Evolutionary conservation across 768 basidiomycete species (phyloP), one percentile per base, ranked within the genome.

Genomic region (Calocybe cyanea): DNA sequence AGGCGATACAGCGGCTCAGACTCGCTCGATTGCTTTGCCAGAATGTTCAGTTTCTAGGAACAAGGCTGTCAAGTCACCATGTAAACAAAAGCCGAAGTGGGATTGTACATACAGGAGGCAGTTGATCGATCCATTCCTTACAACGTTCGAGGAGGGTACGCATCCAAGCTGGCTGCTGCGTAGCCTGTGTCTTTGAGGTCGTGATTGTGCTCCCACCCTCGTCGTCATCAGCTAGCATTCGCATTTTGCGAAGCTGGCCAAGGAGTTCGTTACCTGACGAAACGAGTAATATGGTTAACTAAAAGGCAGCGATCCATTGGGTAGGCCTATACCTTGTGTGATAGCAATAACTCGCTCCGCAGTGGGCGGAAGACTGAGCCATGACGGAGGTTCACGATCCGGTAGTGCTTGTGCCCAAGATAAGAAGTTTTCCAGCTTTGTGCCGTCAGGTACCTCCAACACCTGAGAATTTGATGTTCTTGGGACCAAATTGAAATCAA

Each of bases 81-180:
- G n/a, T n/a, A n/a, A 42, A 60, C 31, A 63, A 28, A 35, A 49
- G 25, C 4, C 36, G 17, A 41, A 19, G 41, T 15, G 41, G 20
- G 41, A 24, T 9, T 17, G 31, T 43, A 61, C 82, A 57, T 57
- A 92, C 93, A 34, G 75, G 64, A 30, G 94, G 95, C 3, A 98
- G 63, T 41, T 79, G 73, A 2, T 67, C 68, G 40, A 93, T 75
- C 92, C 93, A 95, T 60, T 90, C 88, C 32, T 78, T 73, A 60
- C 92, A 90, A 32, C 90, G 83, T 43, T 87, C 85, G 40, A 85
- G 72, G 32, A 97, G 70, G 15, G 78, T 73, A 24, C 87, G 80
- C 95, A 98, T 98, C 95, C 95, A 99, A 1, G 86, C 88, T 17
- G 95, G 94, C 59, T 87, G 81, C 4, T 87, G 81, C 2, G 83